phyloP scores from a whole-genome alignment of 192 early-diverging fungal species.

The Rhizoclosmatium sp. region DNA sequence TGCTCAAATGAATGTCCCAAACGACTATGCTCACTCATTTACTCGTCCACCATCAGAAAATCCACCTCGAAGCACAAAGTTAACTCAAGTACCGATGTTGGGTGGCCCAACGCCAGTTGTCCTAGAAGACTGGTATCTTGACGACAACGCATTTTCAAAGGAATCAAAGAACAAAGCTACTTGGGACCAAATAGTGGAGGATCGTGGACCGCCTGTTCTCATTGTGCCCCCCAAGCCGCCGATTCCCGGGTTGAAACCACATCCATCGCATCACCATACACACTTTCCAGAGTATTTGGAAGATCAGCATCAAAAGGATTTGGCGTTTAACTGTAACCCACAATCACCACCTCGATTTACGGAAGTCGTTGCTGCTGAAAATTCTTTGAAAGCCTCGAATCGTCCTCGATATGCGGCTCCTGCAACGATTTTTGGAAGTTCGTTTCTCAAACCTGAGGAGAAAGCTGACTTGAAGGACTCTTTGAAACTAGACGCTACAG shows the following conservation, averaged over 20 bases:
- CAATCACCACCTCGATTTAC: background rate
- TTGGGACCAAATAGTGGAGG: constrained; percentile 24
- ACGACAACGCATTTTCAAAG: constrained; percentile 23
- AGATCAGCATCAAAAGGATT: background rate
- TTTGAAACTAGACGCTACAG: background rate
- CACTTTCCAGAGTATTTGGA: constrained; percentile 9
- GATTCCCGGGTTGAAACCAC: constrained; percentile 15
- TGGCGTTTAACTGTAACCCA: constrained; percentile 21
- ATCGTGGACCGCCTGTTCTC: constrained; percentile 26
- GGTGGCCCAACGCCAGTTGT: background rate
- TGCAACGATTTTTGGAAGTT: background rate
- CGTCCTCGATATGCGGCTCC: constrained; percentile 19
- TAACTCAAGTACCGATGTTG: background rate
- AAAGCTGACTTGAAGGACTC: background rate
- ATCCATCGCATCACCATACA: constrained; percentile 14
- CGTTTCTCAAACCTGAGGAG: background rate
- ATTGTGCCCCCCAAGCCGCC: constrained; percentile 14
- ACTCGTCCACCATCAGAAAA: background rate
- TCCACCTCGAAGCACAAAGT: background rate
- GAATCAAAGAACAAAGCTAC: background rate
- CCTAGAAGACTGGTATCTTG: constrained; percentile 33
- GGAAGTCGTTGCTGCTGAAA: constrained; percentile 31
- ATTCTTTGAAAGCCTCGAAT: background rate
- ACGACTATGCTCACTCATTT: constrained; percentile 13
- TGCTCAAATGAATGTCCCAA: constrained; percentile 15